Evolutionary conservation across 2,329 filamentous ascomycete species (phyloP).

Genomic region (Cladophialophora carrionii): DNA sequence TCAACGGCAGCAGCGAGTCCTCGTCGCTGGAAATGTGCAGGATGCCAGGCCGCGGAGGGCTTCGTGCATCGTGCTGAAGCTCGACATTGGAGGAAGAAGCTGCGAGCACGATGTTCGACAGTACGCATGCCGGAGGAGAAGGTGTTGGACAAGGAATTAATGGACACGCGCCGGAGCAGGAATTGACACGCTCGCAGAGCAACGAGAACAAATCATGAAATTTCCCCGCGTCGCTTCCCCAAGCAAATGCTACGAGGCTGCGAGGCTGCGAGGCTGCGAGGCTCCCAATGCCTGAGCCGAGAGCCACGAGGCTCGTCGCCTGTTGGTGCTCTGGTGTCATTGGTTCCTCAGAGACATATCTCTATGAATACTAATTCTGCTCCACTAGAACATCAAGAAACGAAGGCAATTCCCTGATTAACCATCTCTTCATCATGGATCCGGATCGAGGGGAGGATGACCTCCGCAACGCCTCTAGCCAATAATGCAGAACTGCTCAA

Average conservation of each 20-base stretch:
- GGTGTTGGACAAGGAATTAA: not conserved
- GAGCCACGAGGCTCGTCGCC: not conserved
- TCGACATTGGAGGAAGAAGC: constrained; percentile 34
- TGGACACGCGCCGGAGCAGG: not conserved
- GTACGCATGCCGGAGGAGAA: constrained; percentile 20
- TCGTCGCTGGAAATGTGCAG: constrained; percentile 19
- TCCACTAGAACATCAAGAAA: no score
- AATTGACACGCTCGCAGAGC: not conserved
- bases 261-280: not conserved
- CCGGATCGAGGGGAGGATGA: no score
- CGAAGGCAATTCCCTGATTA: not conserved
- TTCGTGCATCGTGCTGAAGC: constrained; percentile 15
- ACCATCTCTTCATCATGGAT: not conserved
- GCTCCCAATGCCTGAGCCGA: no score
- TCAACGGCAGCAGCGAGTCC: constrained; percentile 21
- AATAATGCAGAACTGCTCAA: not conserved
- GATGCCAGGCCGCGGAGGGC: not conserved
- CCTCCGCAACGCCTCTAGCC: no score
- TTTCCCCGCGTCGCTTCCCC: constrained; percentile 14
- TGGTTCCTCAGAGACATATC: no score
- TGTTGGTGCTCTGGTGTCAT: not conserved
- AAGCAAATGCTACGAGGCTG: constrained; percentile 1
- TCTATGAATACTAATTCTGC: no score
- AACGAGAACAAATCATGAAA: not conserved
- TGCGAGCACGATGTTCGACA: constrained; percentile 30